Base-by-base conservation (phyloP, 1,284 basidiomycete genomes). In the Mycena citricolor region DNA sequence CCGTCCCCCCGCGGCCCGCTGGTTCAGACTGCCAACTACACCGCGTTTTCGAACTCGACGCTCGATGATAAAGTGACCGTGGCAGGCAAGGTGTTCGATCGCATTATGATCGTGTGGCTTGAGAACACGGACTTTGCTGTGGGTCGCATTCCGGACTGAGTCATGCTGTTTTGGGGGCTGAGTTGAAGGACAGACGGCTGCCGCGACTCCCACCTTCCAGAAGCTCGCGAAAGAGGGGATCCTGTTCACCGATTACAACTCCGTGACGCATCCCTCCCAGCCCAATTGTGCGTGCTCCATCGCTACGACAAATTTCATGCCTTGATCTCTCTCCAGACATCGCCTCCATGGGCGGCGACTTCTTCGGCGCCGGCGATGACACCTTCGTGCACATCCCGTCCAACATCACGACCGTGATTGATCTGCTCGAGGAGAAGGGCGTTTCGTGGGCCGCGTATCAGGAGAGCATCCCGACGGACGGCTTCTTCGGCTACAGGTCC, bases 181-280 rank as follows among this genome's bases (percentile, higher is more conserved):
- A 26, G 24, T 28, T 14, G 16, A 36, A 14, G 13, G 11, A 20
- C 20, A 44, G 42, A 34, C 33, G 3, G 39, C 68, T 2, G 57
- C 59, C 0, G 56, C 63, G 8, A 61, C 65, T 21, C 34, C 63
- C 4, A 63, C 62, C 12, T 82, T 86, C 61, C 61, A 67, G 42
- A 60, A 63, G 37, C 65, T 86, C 25, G 71, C 76, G 10, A 59
- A 66, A 39, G 63, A 80, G 54, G 81, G 81, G 12, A 64, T 85
- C 43, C 57, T 71, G 4, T 65, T 86, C 25, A 66, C 66, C 22
- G 63, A 70, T 30, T 83, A 73, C 61, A 77, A 77, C 53, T 77
- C 65, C 0, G 52, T 84, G 23, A 83, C 83, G 1, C 82, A 85
- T 55, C 69, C 80, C 12, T 81, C 78, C 1, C 74, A 85, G 59